Evolutionary conservation across 2,329 filamentous ascomycete genomes (phyloP).

Genomic region (Fusarium palustre): DNA sequence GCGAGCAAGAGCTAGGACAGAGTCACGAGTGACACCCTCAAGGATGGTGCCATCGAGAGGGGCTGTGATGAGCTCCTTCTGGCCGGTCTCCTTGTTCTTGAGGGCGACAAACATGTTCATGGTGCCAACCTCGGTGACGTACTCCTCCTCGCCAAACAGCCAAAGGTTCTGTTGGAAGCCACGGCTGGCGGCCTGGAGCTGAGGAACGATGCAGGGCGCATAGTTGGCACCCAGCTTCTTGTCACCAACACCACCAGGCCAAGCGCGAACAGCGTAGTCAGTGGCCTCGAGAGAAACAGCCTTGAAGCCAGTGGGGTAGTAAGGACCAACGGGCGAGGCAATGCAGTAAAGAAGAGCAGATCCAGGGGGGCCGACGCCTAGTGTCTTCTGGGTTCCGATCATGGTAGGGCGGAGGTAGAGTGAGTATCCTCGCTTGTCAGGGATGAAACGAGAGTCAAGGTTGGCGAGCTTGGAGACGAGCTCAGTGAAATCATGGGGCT

Average conservation of each 20-base stretch:
- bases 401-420: conserved; percentile 96
- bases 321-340: conserved; percentile 94
- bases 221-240: conserved; percentile 99
- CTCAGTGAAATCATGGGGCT: conserved; percentile 77
- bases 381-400: conserved; percentile 95
- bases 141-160: conserved; percentile 96
- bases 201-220: conserved; percentile 97
- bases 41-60: conserved; percentile 97
- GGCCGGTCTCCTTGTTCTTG: conserved; percentile 85
- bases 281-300: conserved; percentile 95
- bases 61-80: conserved; percentile 94
- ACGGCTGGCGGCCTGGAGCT: conserved; percentile 88
- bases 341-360: conserved; percentile 95
- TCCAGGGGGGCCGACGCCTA: conserved; percentile 91
- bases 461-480: conserved; percentile 84
- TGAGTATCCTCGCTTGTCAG: conserved; percentile 86
- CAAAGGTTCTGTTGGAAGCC: conserved; percentile 99
- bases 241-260: conserved; percentile 97
- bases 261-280: conserved; percentile 95
- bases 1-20: conserved; percentile 84
- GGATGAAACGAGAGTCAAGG: conserved; percentile 90
- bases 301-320: conserved; percentile 99
- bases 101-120: conserved; percentile 98
- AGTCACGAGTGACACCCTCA: conserved; percentile 93
- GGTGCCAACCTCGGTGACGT: conserved; percentile 95